Conservation (phyloP, 306 rosid species). For the Rosa lucieae region DNA sequence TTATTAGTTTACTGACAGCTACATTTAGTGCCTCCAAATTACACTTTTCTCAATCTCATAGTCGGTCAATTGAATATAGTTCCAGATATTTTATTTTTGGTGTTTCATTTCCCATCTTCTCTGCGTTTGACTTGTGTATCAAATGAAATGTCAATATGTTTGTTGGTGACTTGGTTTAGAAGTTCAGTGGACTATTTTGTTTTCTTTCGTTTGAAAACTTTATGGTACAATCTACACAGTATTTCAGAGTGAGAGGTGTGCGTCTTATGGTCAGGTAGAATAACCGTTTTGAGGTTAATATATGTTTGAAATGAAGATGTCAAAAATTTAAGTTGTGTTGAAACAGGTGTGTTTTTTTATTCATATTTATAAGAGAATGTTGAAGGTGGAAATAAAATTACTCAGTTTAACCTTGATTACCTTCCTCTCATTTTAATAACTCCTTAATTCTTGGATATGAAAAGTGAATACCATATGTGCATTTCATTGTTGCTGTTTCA, state of each 20-base stretch:
- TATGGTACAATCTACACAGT: not conserved
- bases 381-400: not conserved
- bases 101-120: not conserved
- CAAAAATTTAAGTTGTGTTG: not conserved
- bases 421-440: not conserved
- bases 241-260: conserved; percentile 2
- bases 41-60: not conserved
- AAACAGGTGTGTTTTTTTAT: not conserved
- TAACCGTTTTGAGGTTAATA: not conserved
- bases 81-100: not conserved
- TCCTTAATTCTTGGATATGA: not conserved
- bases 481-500: not conserved
- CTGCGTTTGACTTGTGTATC: not conserved
- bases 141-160: not conserved
- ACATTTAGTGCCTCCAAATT: not conserved
- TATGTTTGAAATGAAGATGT: not conserved
- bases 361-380: not conserved
- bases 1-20: not conserved
- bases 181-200: not conserved
- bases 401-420: not conserved
- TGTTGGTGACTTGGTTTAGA: not conserved
- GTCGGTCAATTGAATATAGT: not conserved
- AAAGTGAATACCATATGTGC: not conserved
- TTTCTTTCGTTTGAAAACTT: not conserved
- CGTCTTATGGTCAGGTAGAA: not conserved